A percentile compares a stretch with the other conserved stretches of the same genome.
Conservation (phyloP, 352 stramenopile species). For the Globisporangium heterothallicum region DNA sequence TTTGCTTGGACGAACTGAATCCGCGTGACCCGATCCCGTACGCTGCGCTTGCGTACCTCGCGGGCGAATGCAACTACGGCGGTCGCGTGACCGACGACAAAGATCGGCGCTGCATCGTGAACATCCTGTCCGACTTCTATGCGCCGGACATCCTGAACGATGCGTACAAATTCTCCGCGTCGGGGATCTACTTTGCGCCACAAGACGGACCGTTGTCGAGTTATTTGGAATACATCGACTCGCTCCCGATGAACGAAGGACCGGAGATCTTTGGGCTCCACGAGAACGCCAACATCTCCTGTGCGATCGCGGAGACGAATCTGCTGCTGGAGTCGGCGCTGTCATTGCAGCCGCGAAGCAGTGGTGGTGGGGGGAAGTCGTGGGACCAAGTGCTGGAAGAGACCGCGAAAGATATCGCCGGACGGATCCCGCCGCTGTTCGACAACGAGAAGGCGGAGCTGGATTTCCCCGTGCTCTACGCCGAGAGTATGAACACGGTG, state of each 20-base stretch:
- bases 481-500: conserved; percentile 88
- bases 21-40: conserved; percentile 76
- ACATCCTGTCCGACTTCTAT: conserved; percentile 85
- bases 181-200: conserved; percentile 78
- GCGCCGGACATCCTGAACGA: conserved; percentile 69
- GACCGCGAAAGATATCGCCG: conserved; percentile 84
- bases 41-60: conserved; percentile 88
- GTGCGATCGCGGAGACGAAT: conserved; percentile 82
- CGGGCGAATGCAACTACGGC: conserved; percentile 94
- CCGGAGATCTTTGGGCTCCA: conserved; percentile 85
- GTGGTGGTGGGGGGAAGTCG: conserved; percentile 77
- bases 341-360: conserved; percentile 84
- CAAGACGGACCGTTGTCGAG: conserved; percentile 32
- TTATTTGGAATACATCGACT: conserved; percentile 79
- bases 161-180: conserved; percentile 77
- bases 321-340: conserved; percentile 86
- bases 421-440: conserved; percentile 67
- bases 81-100: conserved; percentile 94
- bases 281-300: conserved; percentile 88
- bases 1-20: conserved; percentile 70
- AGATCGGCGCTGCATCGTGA: conserved; percentile 85
- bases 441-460: conserved; percentile 89
- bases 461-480: conserved; percentile 77
- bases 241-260: conserved; percentile 79
- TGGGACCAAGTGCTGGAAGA: conserved; percentile 88